Evolutionary conservation across 1,139 yeast genomes (phyloP), one percentile per base, ranked within the genome.

Genomic region (Kodamaea arcana): DNA sequence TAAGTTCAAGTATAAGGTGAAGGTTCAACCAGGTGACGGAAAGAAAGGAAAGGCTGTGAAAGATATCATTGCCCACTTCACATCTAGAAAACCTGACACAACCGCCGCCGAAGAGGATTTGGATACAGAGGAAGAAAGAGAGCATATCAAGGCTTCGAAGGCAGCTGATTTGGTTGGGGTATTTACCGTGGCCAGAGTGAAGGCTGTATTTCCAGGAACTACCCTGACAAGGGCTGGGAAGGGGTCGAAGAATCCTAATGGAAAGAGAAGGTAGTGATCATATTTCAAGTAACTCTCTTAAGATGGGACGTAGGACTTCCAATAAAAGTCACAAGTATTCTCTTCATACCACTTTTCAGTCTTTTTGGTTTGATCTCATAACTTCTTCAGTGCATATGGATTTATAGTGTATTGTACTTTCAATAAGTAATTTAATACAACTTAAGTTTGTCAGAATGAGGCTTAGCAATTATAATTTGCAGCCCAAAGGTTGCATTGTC

Each of bases 1-100:
- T 42, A 83, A 83, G 54, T 76, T 73, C 60, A 83, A 85, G 54
- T 88, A 84, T 61, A 88, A 87, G 54, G 82, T 86, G 26, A 90
- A 92, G 57, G 62, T 92, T 27, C 87, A 80, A 46, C 94, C 95
- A 0, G 99, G 99, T 0, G 69, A 74, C 29, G 80, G 82, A 18
- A 92, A 94, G 57, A 92, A 90, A 58, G 95, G 97, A 2, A 92
- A 92, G 52, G 81, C 94, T 0, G 68, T 87, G 25, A 72, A 72
- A 39, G 96, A 88, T 41, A 69, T 78, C 2, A 48, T 88, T 35
- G 72, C 76, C 42, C 72, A 72, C 46, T 79, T 88, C 51, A 61
- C 70, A 30, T 65, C 62, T 24, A 66, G 87, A 38, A 77, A 79
- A 41, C 52, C 75, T 16, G 92, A 82, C 45, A 41, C 61, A 3